These are phyloP conservation scores for Suhomyces ambrosiae DNA, from an alignment of 1,139 yeast genomes.

Conservation along the genomic window DNA sequence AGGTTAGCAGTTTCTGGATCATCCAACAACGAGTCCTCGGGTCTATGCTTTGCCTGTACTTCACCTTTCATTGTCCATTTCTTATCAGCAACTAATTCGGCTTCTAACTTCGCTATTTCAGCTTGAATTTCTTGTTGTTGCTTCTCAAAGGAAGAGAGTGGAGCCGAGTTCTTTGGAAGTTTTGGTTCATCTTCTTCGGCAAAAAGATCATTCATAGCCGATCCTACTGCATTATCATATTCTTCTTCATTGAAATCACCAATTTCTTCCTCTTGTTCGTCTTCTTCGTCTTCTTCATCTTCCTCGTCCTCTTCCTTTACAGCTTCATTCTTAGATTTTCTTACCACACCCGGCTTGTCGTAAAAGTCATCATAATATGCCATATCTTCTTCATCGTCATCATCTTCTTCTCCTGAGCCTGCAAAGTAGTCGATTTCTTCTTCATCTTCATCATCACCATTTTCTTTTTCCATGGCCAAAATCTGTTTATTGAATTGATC, in stretches of 20 bases:
- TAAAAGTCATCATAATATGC: conserved; percentile 76
- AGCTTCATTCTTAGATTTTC: conserved; percentile 18
- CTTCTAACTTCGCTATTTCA: conserved; percentile 78
- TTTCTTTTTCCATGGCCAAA: conserved; percentile 64
- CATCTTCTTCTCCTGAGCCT: conserved; percentile 56
- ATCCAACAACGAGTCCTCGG: conserved; percentile 70
- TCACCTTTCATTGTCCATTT: conserved; percentile 96
- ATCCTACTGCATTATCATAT: conserved; percentile 56
- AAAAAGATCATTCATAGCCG: conserved; percentile 61
- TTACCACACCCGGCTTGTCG: conserved; percentile 50
- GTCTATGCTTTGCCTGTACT: conserved; percentile 78
- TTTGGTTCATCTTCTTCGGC: conserved; percentile 49
- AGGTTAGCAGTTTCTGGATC: conserved; percentile 41
- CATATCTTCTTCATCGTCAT: conserved; percentile 63
- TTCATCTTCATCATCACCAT: conserved; percentile 39
- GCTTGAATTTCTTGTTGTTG: conserved; percentile 76
- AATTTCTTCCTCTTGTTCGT: conserved; percentile 41
- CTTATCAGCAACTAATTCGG: conserved; percentile 86
- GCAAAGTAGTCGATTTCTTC: conserved; percentile 67
- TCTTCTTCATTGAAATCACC: conserved; percentile 43
- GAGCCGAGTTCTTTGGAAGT: conserved; percentile 28
- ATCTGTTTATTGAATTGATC: conserved; percentile 86
- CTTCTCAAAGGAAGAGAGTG: conserved; percentile 77
- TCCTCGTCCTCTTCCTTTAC: conserved; percentile 22
- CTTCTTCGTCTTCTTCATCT: conserved; percentile 33